A percentile compares a stretch with the other conserved stretches of the same genome.
These are phyloP conservation scores for Glycine tomentella DNA, from an alignment of 306 rosid species.

Conservation along the genomic window DNA sequence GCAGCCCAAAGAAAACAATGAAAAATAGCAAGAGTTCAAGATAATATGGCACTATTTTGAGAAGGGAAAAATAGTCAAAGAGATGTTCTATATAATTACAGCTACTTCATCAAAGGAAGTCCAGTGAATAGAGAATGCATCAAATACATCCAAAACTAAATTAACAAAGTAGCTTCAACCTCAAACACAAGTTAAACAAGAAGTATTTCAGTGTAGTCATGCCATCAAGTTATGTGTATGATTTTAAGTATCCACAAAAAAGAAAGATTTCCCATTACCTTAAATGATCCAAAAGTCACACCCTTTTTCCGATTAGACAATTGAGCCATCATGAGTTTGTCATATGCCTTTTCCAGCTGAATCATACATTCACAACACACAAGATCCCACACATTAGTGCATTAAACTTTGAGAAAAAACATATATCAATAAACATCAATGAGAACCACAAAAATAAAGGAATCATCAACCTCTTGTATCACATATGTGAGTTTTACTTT, in stretches of 20 bases:
- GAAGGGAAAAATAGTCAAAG: background rate
- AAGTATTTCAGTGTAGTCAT: slow-evolving; percentile 10
- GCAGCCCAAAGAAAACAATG: slow-evolving; percentile 19
- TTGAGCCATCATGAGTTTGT: slow-evolving; percentile 96
- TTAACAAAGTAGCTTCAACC: slow-evolving; percentile 24
- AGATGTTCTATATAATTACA: too few relatives aligned
- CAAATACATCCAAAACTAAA: slow-evolving; percentile 34
- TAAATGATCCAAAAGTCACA: slow-evolving; percentile 80
- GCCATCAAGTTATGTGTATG: slow-evolving; percentile 21
- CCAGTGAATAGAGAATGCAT: background rate
- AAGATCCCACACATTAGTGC: slow-evolving; percentile 43
- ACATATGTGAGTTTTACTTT: background rate
- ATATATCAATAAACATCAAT: background rate
- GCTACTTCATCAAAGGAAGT: too few relatives aligned
- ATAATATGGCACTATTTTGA: background rate
- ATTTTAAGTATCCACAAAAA: slow-evolving; percentile 36
- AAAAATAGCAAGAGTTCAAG: slow-evolving; percentile 35
- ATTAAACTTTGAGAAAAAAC: slow-evolving; percentile 35
- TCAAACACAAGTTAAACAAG: slow-evolving; percentile 37
- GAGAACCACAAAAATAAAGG: slow-evolving; percentile 18
- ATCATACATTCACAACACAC: slow-evolving; percentile 42
- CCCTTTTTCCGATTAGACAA: slow-evolving; percentile 91
- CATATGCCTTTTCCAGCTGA: slow-evolving; percentile 95
- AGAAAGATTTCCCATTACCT: slow-evolving; percentile 60
- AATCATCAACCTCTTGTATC: background rate